Evolutionary conservation across 2,329 filamentous ascomycete genomes (phyloP).

Genomic region (Grosmannia clavigera): DNA sequence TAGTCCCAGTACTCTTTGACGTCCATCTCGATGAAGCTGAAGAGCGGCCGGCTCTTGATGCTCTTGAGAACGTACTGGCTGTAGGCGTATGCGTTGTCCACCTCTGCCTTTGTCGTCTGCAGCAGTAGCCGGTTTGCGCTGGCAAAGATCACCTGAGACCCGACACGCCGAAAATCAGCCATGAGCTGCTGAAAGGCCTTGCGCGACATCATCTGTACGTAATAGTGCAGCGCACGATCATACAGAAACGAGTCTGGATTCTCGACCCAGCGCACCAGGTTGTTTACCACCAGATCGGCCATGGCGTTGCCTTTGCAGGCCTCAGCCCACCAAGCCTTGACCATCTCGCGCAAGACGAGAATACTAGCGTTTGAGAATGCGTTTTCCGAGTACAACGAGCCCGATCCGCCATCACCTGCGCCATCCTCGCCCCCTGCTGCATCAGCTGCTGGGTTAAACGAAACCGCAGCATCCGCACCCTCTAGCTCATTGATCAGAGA

Average conservation of each 20-base stretch:
- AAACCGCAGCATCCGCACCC: slow-evolving; percentile 72
- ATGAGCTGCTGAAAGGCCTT: slow-evolving; percentile 97
- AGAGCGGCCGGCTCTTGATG: slow-evolving; percentile 87
- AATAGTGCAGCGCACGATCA: slow-evolving; percentile 86
- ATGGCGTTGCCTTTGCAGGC: slow-evolving; percentile 82
- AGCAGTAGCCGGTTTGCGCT: slow-evolving; percentile 79
- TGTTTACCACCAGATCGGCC: slow-evolving; percentile 95
- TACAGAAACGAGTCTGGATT: slow-evolving; percentile 90
- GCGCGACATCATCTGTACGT: slow-evolving; percentile 96
- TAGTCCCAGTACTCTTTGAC: slow-evolving; percentile 99
- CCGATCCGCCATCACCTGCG: slow-evolving; percentile 54
- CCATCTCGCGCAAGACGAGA: slow-evolving; percentile 88
- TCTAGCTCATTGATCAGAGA: slow-evolving; percentile 95
- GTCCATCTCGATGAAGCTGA: slow-evolving; percentile 93
- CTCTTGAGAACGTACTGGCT: slow-evolving; percentile 96
- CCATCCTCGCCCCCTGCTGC: slow-evolving; percentile 49
- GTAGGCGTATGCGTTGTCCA: slow-evolving; percentile 93
- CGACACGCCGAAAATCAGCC: slow-evolving; percentile 89
- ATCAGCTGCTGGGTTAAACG: slow-evolving; percentile 59
- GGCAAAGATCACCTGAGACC: slow-evolving; percentile 91
- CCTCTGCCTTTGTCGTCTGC: slow-evolving; percentile 92
- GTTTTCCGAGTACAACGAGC: slow-evolving; percentile 69
- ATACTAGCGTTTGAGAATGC: slow-evolving; percentile 90
- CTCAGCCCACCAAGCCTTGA: slow-evolving; percentile 96
- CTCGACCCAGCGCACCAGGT: slow-evolving; percentile 94